Percentiles rank a stretch among this genome's conserved stretches.
These are phyloP conservation scores for Limnanthes douglasii DNA, from an alignment of 345 rosid genomes.

Conservation along the genomic window DNA sequence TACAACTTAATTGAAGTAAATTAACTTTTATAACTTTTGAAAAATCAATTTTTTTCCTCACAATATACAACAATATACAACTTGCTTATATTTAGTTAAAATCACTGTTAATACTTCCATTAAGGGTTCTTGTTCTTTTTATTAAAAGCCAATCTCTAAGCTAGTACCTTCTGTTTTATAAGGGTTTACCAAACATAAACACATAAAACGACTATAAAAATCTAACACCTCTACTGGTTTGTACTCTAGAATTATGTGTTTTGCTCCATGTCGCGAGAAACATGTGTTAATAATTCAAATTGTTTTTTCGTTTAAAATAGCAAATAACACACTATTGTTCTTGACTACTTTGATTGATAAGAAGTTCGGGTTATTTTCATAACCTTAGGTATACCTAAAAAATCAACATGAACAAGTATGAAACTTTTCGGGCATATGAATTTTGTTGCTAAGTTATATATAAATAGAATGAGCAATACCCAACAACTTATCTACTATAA, in stretches of 20 bases:
- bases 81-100: too few relatives aligned
- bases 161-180: conserved; percentile 20
- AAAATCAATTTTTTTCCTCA: too few relatives aligned
- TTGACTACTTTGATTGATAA: conserved; percentile 51
- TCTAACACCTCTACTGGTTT: conserved; percentile 67
- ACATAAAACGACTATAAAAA: conserved; percentile 66
- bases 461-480: conserved; percentile 23
- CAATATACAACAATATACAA: too few relatives aligned
- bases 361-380: conserved; percentile 66
- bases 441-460: background rate
- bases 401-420: background rate
- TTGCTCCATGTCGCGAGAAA: conserved; percentile 52
- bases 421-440: background rate
- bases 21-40: too few relatives aligned
- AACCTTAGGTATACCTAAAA: conserved; percentile 56
- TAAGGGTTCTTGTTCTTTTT: too few relatives aligned
- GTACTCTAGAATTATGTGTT: conserved; percentile 82
- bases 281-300: background rate
- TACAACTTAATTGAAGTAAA: too few relatives aligned
- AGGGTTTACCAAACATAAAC: conserved; percentile 34
- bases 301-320: background rate
- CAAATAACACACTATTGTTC: background rate
- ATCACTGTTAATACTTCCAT: too few relatives aligned
- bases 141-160: too few relatives aligned
- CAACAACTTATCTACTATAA: conserved; percentile 47